Conservation (phyloP, 2,329 filamentous ascomycete species). For the Aspergillus cejpii region DNA sequence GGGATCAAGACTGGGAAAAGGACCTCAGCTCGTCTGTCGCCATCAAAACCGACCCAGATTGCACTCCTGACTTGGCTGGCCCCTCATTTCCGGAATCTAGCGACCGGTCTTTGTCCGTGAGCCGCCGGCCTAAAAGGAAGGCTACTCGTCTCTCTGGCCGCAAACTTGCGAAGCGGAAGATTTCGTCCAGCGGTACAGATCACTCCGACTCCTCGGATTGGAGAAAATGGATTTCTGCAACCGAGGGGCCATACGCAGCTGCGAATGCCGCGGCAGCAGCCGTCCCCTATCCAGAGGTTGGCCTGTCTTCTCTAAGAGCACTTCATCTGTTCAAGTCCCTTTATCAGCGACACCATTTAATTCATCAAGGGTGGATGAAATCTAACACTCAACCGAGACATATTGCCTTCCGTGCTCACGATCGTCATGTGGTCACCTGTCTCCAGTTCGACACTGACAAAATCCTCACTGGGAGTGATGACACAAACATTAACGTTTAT, state of each 20-base stretch:
- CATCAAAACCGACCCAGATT: slow-evolving; percentile 38
- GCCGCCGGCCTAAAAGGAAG: slow-evolving; percentile 44
- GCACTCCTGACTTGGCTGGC: slow-evolving; percentile 15
- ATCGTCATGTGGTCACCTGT: slow-evolving; percentile 93
- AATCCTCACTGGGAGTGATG: slow-evolving; percentile 94
- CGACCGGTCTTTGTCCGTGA: slow-evolving; percentile 22
- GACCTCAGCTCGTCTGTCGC: slow-evolving; percentile 60
- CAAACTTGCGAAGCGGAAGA: slow-evolving; percentile 55
- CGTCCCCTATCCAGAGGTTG: slow-evolving; percentile 73
- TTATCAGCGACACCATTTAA: slow-evolving; percentile 86
- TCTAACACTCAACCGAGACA: slow-evolving; percentile 76
- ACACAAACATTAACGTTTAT: slow-evolving; percentile 96
- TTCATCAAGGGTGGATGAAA: slow-evolving; percentile 86
- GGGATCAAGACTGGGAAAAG: slow-evolving; percentile 66
- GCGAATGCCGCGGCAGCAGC: slow-evolving; percentile 77
- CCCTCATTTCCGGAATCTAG: slow-evolving; percentile 20
- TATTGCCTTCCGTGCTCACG: slow-evolving; percentile 92
- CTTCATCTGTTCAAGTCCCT: slow-evolving; percentile 94
- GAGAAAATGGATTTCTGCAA: slow-evolving; percentile 45
- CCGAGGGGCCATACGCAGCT: slow-evolving; percentile 75
- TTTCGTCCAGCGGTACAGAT: slow-evolving; percentile 41
- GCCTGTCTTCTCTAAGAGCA: slow-evolving; percentile 68
- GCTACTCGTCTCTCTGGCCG: slow-evolving; percentile 42
- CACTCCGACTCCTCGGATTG: slow-evolving; percentile 40
- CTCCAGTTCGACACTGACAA: slow-evolving; percentile 97